A percentile compares a stretch with the other conserved stretches of the same genome.
Evolutionary conservation across 257 asterid species (phyloP).

Genomic region (Echites panduratus): DNA sequence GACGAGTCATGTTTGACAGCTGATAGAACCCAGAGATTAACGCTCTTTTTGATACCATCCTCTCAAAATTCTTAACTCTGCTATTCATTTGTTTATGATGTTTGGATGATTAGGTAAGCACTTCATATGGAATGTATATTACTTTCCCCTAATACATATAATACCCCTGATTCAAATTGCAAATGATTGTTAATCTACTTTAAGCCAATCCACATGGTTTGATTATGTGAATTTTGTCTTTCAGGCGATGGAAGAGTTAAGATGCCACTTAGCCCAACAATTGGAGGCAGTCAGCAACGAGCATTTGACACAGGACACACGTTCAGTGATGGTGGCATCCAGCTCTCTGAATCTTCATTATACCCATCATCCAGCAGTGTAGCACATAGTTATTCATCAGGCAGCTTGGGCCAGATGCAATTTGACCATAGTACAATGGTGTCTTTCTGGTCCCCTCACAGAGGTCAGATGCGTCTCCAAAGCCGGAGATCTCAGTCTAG

Average conservation of each 20-base stretch:
- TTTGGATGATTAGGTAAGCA: not conserved
- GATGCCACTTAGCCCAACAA: conserved; percentile 90
- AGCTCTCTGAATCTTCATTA: conserved; percentile 50
- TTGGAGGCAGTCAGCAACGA: conserved; percentile 46
- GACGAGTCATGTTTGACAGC: not conserved
- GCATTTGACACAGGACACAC: conserved; percentile 45
- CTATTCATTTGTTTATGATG: not conserved
- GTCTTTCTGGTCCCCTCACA: conserved; percentile 61
- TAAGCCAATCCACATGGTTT: not conserved
- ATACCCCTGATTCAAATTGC: not conserved
- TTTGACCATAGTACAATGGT: conserved; percentile 41
- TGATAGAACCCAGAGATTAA: not conserved
- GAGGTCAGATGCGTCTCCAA: conserved; percentile 68
- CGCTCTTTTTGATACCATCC: not conserved
- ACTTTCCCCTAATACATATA: not conserved
- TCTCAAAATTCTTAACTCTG: not conserved
- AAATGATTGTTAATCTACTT: not conserved
- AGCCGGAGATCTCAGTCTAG: conserved; percentile 93
- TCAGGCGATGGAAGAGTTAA: conserved; percentile 79
- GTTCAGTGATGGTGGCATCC: conserved; percentile 41
- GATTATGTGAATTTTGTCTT: conserved; percentile 12
- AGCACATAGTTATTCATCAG: conserved; percentile 78
- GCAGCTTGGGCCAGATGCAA: conserved; percentile 82
- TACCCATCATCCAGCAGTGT: conserved; percentile 76
- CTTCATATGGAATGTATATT: not conserved